Evolutionary conservation across 129 eudicot species (phyloP), one percentile per base, ranked within the genome.

Genomic region (Flaveria linearis): DNA sequence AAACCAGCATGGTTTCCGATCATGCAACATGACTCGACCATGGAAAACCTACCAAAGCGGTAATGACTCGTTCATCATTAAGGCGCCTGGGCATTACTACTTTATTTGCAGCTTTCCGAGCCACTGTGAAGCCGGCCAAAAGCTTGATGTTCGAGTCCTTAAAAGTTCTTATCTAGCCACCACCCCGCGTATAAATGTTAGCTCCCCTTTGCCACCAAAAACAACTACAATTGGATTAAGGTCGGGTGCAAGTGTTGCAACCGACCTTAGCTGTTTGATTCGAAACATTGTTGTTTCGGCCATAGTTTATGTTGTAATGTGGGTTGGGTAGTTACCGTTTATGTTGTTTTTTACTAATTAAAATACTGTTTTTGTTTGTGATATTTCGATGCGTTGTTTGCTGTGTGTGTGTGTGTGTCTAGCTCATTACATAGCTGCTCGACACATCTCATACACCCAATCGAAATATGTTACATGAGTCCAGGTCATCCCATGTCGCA

Each of bases 81-180:
- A 52, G 39, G 79, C 68, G 26, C 80, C 84, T 1, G 89, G 92
- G 41, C 87, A 85, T 67, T 79, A 80, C 78, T 88, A 72, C 82
- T 88, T 77, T 65, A 73, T 78, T 12, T 88, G 86, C 49, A 81
- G 89, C 33, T 71, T 83, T 49, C 86, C 85, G 9, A 85, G 86
- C 23, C 90, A 88, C 20, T 88, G 92, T 61, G 71, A 76, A 14
- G 76, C 80, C 0, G 90, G 92, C 0, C 87, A 84, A 65, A 88
- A 88, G 67, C 79, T 88, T 13, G 86, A 88, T 17, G 69, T 88
- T 55, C 66, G 88, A 68, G 89, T 83, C 39, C 85, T 76, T 3
- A 80, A 80, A 26, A 80, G 39, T 20, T 23, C 72, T 65, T n/a
- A 57, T 13, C 15, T n/a, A 18, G 51, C 50, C 51, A 41, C 72